Evolutionary conservation across 2,329 filamentous ascomycete species (phyloP).

Genomic region (Botryotinia narcissicola): DNA sequence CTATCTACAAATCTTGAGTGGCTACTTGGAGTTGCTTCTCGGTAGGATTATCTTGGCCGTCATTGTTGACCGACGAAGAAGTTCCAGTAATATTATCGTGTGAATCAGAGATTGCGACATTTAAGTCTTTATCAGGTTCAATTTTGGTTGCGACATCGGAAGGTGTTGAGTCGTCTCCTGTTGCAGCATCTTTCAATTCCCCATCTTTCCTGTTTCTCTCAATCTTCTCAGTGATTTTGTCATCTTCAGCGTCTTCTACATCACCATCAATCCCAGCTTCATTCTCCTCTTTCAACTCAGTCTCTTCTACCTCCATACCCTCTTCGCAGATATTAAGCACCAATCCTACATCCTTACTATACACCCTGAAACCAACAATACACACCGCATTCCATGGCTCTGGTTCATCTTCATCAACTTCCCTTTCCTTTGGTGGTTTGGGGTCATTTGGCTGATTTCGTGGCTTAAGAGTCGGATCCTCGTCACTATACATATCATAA

Average conservation of each 20-base stretch:
- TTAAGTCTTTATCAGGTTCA: not conserved
- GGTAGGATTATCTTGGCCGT: not conserved
- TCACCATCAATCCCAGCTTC: slow-evolving; percentile 28
- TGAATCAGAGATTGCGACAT: not conserved
- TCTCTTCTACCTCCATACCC: slow-evolving; percentile 10
- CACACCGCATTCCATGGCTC: slow-evolving; percentile 46
- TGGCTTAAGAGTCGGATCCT: slow-evolving; percentile 55
- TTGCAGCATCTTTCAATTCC: not conserved
- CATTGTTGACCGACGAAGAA: not conserved
- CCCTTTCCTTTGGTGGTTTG: slow-evolving; percentile 30
- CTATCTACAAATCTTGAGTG: not conserved
- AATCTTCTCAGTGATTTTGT: slow-evolving; percentile 26
- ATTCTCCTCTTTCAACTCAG: not conserved
- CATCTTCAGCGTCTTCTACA: slow-evolving; percentile 29
- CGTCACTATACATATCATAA: slow-evolving; percentile 57
- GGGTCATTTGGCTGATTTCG: slow-evolving; percentile 33
- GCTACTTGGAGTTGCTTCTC: not conserved
- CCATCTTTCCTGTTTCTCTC: not conserved
- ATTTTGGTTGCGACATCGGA: not conserved
- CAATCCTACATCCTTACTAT: slow-evolving; percentile 46
- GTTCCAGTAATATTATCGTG: not conserved
- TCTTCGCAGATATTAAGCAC: slow-evolving; percentile 31
- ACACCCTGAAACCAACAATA: slow-evolving; percentile 44
- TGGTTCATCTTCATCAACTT: slow-evolving; percentile 36
- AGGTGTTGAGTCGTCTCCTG: not conserved